Conservation (phyloP, 805 yeast species). For the Yamadazyma laniorum region DNA sequence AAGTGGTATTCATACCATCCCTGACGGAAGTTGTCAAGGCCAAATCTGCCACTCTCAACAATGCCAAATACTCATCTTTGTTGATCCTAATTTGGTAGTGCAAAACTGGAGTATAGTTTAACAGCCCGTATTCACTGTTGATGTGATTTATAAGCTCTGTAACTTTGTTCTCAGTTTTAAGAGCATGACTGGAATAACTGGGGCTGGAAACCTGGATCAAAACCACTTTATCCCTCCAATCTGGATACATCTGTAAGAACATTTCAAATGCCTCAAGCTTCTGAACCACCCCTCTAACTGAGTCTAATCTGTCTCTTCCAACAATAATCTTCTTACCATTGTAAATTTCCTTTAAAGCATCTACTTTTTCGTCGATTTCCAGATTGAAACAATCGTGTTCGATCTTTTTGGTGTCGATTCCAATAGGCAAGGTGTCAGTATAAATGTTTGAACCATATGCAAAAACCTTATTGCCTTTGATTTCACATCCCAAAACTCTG, state of each 20-base stretch:
- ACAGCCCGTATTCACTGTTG: slow-evolving; percentile 79
- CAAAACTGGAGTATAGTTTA: slow-evolving; percentile 83
- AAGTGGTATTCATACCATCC: slow-evolving; percentile 96
- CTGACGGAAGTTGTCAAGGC: slow-evolving; percentile 87
- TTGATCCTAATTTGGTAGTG: slow-evolving; percentile 90
- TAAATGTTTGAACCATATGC: slow-evolving; percentile 77
- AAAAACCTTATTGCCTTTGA: slow-evolving; percentile 51
- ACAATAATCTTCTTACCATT: slow-evolving; percentile 73
- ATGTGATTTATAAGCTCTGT: slow-evolving; percentile 78
- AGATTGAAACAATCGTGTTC: slow-evolving; percentile 56
- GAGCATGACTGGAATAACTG: slow-evolving; percentile 51
- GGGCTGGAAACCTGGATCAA: slow-evolving; percentile 91
- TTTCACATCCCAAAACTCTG: slow-evolving; percentile 81
- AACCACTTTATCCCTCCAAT: slow-evolving; percentile 84
- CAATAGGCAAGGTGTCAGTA: slow-evolving; percentile 80
- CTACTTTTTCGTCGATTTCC: slow-evolving; percentile 59
- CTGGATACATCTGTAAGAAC: slow-evolving; percentile 87
- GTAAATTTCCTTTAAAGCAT: slow-evolving; percentile 61
- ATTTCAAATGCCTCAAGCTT: slow-evolving; percentile 88
- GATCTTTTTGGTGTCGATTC: slow-evolving; percentile 74
- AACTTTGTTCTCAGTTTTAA: slow-evolving; percentile 75
- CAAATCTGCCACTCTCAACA: slow-evolving; percentile 84
- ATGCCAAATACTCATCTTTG: slow-evolving; percentile 84
- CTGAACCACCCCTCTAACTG: slow-evolving; percentile 91
- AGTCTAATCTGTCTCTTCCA: slow-evolving; percentile 91